Conservation (phyloP, 2,329 filamentous ascomycete species). For the Fusarium compactum region DNA sequence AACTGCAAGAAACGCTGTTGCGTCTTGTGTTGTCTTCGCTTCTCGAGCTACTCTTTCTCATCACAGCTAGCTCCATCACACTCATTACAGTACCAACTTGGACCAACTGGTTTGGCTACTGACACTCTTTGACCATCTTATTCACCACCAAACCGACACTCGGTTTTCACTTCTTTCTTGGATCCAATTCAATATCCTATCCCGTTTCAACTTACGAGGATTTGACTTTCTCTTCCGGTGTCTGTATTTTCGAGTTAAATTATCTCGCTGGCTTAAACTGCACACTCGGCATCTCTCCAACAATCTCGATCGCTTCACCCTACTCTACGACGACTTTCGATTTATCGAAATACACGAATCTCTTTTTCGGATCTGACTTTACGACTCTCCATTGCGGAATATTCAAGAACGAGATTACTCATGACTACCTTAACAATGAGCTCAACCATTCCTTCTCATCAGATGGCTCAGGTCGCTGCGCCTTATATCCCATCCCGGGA, state of each 20-base stretch:
- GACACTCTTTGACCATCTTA: slow-evolving; percentile 59
- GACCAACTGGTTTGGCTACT: slow-evolving; percentile 70
- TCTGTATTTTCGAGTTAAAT: slow-evolving; percentile 46
- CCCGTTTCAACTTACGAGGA: slow-evolving; percentile 19
- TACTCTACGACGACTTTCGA: slow-evolving; percentile 35
- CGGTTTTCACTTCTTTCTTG: slow-evolving; percentile 25
- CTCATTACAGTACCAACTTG: slow-evolving; percentile 52
- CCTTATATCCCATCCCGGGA: slow-evolving; percentile 66
- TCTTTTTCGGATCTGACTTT: slow-evolving; percentile 19
- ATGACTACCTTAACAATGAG: slow-evolving; percentile 38
- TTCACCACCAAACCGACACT: slow-evolving; percentile 27
- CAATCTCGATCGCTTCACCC: slow-evolving; percentile 38
- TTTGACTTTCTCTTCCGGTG: slow-evolving; percentile 30
- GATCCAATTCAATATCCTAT: slow-evolving; percentile 10
- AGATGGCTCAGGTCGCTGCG: slow-evolving; percentile 58
- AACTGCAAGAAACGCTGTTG: slow-evolving; percentile 46
- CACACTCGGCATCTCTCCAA: slow-evolving; percentile 38
- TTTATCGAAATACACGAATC: slow-evolving; percentile 31
- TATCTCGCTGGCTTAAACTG: slow-evolving; percentile 44
- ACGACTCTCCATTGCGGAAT: slow-evolving; percentile 34
- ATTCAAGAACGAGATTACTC: slow-evolving; percentile 30
- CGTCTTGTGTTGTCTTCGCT: slow-evolving; percentile 46
- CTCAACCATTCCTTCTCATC: slow-evolving; percentile 63
- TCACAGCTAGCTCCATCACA: slow-evolving; percentile 49
- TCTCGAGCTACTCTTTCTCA: slow-evolving; percentile 55